Evolutionary conservation across 331 rosid species (phyloP).

Genomic region (Malus hybrid): DNA sequence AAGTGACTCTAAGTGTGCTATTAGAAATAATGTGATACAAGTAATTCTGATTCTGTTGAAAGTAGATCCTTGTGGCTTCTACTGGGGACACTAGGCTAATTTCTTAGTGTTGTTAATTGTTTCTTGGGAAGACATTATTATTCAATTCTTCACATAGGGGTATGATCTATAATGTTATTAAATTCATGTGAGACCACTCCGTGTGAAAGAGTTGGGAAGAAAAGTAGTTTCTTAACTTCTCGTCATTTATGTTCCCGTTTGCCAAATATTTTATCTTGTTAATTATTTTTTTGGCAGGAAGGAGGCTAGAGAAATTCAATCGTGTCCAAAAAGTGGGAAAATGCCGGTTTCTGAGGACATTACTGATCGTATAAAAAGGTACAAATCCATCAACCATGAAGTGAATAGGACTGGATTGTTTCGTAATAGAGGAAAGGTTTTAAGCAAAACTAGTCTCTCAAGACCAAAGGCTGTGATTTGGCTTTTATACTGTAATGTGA

Average conservation of each 20-base stretch:
- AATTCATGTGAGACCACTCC: neutral
- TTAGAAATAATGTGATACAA: no score
- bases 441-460: neutral
- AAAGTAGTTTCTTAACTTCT: neutral
- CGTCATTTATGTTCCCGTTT: neutral
- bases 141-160: neutral
- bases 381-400: neutral
- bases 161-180: neutral
- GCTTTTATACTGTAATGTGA: neutral
- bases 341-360: conserved; percentile 27
- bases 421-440: neutral
- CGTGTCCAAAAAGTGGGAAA: conserved; percentile 14
- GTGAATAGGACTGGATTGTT: neutral
- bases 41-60: neutral
- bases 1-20: neutral
- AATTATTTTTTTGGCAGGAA: conserved; percentile 27
- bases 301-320: conserved; percentile 62
- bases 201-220: neutral
- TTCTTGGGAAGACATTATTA: neutral
- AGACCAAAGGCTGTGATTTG: neutral
- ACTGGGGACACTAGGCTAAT: neutral
- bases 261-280: neutral
- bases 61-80: neutral
- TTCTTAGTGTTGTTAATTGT: neutral
- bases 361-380: conserved; percentile 55